These are phyloP conservation scores for Helotiales sp. DNA, from an alignment of 2,329 filamentous ascomycete genomes.

Conservation along the genomic window DNA sequence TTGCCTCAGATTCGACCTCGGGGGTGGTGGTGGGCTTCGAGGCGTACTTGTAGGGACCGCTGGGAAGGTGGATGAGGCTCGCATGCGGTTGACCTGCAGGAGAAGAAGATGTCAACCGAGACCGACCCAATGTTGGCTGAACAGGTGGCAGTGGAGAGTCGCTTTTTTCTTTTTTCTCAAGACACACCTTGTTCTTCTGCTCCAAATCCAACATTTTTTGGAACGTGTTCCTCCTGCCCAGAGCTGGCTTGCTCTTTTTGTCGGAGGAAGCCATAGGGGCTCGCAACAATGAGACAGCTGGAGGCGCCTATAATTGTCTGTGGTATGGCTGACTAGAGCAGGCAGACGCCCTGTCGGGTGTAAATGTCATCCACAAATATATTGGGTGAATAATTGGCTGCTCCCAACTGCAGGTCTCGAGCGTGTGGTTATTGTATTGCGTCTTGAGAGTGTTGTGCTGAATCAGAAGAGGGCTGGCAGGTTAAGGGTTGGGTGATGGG, in stretches of 20 bases:
- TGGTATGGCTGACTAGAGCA: slow-evolving; percentile 6
- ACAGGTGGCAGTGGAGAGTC: slow-evolving; percentile 32
- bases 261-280: slow-evolving; percentile 27
- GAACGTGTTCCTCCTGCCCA: slow-evolving; percentile 44
- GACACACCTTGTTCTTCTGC: slow-evolving; percentile 60
- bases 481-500: neutral
- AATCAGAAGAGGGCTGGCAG: neutral
- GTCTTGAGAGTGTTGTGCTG: neutral
- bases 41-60: slow-evolving; percentile 24
- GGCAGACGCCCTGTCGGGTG: neutral
- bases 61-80: slow-evolving; percentile 31
- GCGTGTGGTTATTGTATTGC: neutral
- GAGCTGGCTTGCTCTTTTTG: slow-evolving; percentile 19
- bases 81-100: slow-evolving; percentile 47
- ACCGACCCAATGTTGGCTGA: slow-evolving; percentile 35
- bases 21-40: slow-evolving; percentile 14
- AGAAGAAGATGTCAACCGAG: slow-evolving; percentile 38
- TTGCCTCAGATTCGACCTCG: slow-evolving; percentile 22
- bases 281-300: slow-evolving; percentile 1
- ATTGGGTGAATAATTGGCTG: neutral
- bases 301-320: slow-evolving; percentile 6
- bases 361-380: slow-evolving; percentile 6
- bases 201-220: slow-evolving; percentile 65
- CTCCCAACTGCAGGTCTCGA: neutral
- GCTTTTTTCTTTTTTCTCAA: slow-evolving; percentile 14